Evolutionary conservation across 441 rosid genomes (phyloP).

Genomic region (Gossypium lobatum): DNA sequence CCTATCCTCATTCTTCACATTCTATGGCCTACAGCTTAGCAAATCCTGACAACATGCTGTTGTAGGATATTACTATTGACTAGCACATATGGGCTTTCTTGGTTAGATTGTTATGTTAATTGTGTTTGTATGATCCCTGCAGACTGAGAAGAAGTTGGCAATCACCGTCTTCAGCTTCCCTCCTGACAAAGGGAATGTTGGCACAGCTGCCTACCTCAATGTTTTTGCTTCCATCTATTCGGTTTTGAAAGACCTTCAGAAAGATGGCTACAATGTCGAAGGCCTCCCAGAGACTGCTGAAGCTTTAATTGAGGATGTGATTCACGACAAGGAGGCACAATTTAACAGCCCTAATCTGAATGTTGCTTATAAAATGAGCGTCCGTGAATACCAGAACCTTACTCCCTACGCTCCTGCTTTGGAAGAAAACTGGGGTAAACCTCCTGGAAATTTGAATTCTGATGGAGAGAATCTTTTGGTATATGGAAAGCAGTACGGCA

Average conservation of each 20-base stretch:
- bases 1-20: background rate
- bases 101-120: constrained; percentile 13
- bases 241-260: constrained; percentile 70
- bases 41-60: constrained; percentile 7
- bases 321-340: constrained; percentile 97
- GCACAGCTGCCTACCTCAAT: constrained; percentile 91
- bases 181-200: constrained; percentile 95
- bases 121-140: constrained; percentile 23
- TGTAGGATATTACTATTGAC: background rate
- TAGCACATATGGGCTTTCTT: background rate
- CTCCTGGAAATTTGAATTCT: constrained; percentile 92
- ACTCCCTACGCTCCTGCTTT: constrained; percentile 78
- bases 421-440: constrained; percentile 99
- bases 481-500: constrained; percentile 87
- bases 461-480: constrained; percentile 93
- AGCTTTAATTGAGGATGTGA: constrained; percentile 74
- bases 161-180: constrained; percentile 99
- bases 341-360: constrained; percentile 95
- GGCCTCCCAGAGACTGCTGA: constrained; percentile 93
- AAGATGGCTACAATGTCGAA: constrained; percentile 83
- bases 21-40: background rate
- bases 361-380: constrained; percentile 86
- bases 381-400: constrained; percentile 71
- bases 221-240: constrained; percentile 95
- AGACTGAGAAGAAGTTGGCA: constrained; percentile 88